Percentiles rank a stretch among this genome's conserved stretches.
phyloP scores from a whole-genome alignment of 441 rosid genomes.

The Lepidium campestre region DNA sequence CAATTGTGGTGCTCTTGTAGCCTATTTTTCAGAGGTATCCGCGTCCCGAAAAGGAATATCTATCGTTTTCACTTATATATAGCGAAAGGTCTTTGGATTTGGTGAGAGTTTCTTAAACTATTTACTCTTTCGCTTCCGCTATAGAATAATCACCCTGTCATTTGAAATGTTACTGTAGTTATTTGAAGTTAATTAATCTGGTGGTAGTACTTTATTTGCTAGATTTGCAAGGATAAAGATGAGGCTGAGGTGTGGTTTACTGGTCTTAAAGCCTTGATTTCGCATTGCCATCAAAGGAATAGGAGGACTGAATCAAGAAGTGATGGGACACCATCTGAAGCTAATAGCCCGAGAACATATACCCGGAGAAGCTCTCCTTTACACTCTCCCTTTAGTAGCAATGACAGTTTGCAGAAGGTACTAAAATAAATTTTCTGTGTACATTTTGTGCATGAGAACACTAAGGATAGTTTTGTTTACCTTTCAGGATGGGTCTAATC shows the following conservation, averaged over 20 bases:
- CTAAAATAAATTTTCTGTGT: not conserved
- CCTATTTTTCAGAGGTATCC: conserved; percentile 97
- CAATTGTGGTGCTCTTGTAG: conserved; percentile 36
- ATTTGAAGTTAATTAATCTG: conserved; percentile 17
- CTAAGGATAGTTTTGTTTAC: conserved; percentile 5
- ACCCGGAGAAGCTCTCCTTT: conserved; percentile 93
- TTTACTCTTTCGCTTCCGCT: conserved; percentile 7
- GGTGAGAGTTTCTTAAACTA: conserved; percentile 41
- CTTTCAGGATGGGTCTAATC: conserved; percentile 70
- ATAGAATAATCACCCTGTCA: conserved; percentile 10
- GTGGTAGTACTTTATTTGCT: conserved; percentile 23
- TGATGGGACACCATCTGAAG: conserved; percentile 88
- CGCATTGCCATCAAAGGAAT: conserved; percentile 66
- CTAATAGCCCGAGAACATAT: conserved; percentile 85
- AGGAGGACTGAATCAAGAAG: conserved; percentile 91
- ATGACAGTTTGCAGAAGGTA: conserved; percentile 87
- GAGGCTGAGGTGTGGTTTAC: conserved; percentile 99
- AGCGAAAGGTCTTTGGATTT: conserved; percentile 82
- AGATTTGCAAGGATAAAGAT: conserved; percentile 95
- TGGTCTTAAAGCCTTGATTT: conserved; percentile 88
- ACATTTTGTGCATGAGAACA: conserved; percentile 19
- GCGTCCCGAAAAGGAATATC: conserved; percentile 97
- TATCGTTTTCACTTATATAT: conserved; percentile 89
- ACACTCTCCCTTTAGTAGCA: conserved; percentile 87
- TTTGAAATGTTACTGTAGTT: conserved; percentile 1